Evolutionary conservation across 2,329 filamentous ascomycete genomes (phyloP).

Genomic region (Periconia sp.): DNA sequence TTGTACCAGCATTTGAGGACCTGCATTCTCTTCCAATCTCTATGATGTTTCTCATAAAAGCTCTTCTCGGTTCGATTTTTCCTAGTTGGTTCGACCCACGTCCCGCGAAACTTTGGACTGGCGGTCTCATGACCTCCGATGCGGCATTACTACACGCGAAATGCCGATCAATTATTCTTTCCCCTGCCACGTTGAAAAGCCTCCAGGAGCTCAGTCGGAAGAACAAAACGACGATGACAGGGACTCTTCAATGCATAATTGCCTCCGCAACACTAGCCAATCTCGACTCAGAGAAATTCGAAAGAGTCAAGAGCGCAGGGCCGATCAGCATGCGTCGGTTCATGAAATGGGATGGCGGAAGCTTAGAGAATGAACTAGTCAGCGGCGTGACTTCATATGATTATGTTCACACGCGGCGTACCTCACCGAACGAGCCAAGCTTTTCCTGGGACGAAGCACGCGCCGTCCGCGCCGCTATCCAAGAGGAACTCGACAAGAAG

Average conservation of each 20-base stretch:
- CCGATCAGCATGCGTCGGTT: constrained; percentile 49
- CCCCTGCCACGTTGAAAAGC: constrained; percentile 30
- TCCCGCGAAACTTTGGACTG: constrained; percentile 28
- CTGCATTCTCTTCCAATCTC: constrained; percentile 49
- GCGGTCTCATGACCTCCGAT: constrained; percentile 20
- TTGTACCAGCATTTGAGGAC: constrained; percentile 51
- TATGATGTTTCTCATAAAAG: constrained; percentile 40
- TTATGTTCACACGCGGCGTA: constrained; percentile 13
- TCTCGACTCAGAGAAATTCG: constrained; percentile 35
- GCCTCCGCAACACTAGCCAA: constrained; percentile 45
- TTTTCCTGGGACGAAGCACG: constrained; percentile 30
- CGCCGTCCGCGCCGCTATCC: constrained; percentile 19
- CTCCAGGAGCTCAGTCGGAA: constrained; percentile 43
- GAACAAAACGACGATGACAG: constrained; percentile 51
- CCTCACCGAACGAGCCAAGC: not conserved
- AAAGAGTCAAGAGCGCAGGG: constrained; percentile 37
- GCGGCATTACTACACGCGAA: constrained; percentile 15
- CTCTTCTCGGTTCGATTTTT: constrained; percentile 42
- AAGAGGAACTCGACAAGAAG: constrained; percentile 20
- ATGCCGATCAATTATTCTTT: constrained; percentile 41
- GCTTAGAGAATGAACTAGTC: constrained; percentile 34
- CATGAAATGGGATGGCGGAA: constrained; percentile 23
- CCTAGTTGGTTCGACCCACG: constrained; percentile 26
- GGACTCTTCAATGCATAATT: constrained; percentile 46
- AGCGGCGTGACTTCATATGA: constrained; percentile 29